Base-by-base conservation (phyloP, 768 basidiomycete species). In the Russula sp. region DNA sequence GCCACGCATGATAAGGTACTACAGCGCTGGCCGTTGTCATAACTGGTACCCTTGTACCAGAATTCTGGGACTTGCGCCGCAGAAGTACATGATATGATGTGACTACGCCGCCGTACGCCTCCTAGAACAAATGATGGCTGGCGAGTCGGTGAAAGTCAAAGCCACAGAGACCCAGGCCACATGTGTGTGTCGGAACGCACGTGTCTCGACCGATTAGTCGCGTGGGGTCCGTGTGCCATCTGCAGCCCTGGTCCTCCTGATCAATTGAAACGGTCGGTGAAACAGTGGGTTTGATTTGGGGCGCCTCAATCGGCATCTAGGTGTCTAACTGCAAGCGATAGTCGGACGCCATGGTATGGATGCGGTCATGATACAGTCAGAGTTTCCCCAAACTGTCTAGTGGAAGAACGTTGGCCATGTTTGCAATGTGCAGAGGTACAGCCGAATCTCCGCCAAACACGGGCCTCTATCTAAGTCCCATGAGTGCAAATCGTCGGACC, bases 401-500 rank as follows among this genome's bases (percentile, higher is more conserved):
- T 44, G 44, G 44, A 59, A 48, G 32, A n/a, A 24, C 14, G 13
- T 24, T 50, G 24, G 22, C 13, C 13, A 3, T 50, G 6, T 50
- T 50, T 26, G 49, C 30, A 30, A 60, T 28, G 36, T 38, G 48
- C 36, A 28, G 26, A 22, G 53, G 34, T 36, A 38, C 34, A 13
- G 22, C n/a, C 34, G 57, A 60, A 38, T 30, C 20, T 24, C 53
- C 42, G 54, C 54, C 13, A 18, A 30, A 9, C 26, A 50, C 54
- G 54, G 54, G 36, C 36, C 20, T 49, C 16, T 50, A 18, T 46
- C 42, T 32, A 11, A 42, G 42, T 53, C 24, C 18, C 36, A 46
- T 20, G 32, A 56, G 22, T 38, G 61, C 48, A 59, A 60, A 60
- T 64, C 63, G 52, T 55, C 57, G 56, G 38, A n/a, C 56, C 56